Base-by-base conservation (phyloP, 2,329 filamentous ascomycete species). In the Blastomyces silverae region DNA sequence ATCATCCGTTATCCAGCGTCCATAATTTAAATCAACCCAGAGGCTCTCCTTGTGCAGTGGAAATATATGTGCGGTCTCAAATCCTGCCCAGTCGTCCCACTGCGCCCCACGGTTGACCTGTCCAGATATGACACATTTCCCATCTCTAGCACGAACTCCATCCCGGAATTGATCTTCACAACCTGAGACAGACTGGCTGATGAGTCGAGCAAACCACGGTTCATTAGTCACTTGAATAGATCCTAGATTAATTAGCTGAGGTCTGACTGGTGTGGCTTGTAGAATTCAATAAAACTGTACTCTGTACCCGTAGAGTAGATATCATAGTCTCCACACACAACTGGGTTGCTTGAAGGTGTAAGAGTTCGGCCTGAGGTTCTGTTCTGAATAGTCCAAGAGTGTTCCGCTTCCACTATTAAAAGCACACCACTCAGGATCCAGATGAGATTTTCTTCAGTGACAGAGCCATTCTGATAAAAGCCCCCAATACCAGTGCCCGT, bases 11-110 rank as follows among this genome's bases (percentile, higher is more conserved):
- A 71, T 64, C 69, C 69, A 70, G 10, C 64, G 59, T 8, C 67
- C 64, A 50, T 65, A 73, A 60, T 67, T 66, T 10, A 50, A 58
- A 10, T 70, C 34, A n/a, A 60, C 66, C 70, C 70, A 73, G 61
- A 65, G 22, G 59, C 50, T 69, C 61, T 71, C 67, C 25, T 50
- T 46, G 15, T 69, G 58, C 22, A 73, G 65, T 20, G 71, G 71
- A 59, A 72, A 73, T 17, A 71, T 58, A 72, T 73, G 70, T 1
- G 67, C 67, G 28, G 67, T 67, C 53, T 72, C 67, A 61, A 70
- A 72, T 6, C 50, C 53, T 56, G 46, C 48, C 70, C 67, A 69
- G 53, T 39, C 59, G 1, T 53, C 59, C 44, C 39, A 59, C 48
- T 28, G 31, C 5, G 66, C 57, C 37, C 56, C 42, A 42, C 1